phyloP scores from a whole-genome alignment of 1,284 basidiomycete genomes.

The Microbotryomycetes sp. region DNA sequence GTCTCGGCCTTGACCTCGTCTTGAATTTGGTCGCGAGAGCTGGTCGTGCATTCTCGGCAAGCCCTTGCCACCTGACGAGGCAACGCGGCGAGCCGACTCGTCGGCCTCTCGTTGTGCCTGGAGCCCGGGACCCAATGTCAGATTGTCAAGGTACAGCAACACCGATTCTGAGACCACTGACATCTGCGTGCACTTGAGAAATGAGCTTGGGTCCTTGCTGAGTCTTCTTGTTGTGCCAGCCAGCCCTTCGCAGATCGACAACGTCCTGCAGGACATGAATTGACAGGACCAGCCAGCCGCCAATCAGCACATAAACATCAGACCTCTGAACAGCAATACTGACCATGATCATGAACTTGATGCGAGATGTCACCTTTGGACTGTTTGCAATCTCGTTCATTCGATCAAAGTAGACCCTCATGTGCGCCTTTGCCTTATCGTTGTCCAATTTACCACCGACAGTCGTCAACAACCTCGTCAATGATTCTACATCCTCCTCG shows the following conservation, averaged over 20 bases:
- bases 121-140: slow-evolving; percentile 15
- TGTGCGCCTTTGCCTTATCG: slow-evolving; percentile 69
- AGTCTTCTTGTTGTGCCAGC: slow-evolving; percentile 70
- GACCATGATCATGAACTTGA: slow-evolving; percentile 92
- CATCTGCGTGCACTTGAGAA: slow-evolving; percentile 79
- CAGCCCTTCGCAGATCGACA: slow-evolving; percentile 74
- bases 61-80: slow-evolving; percentile 45
- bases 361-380: slow-evolving; percentile 68
- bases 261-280: slow-evolving; percentile 56
- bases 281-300: slow-evolving; percentile 1
- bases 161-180: slow-evolving; percentile 46
- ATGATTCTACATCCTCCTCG: slow-evolving; percentile 94
- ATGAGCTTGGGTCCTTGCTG: slow-evolving; percentile 77
- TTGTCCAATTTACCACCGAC: slow-evolving; percentile 73
- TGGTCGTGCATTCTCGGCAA: slow-evolving; percentile 42
- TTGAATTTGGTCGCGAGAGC: slow-evolving; percentile 72
- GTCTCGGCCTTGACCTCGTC: slow-evolving; percentile 71
- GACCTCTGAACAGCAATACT: slow-evolving; percentile 35
- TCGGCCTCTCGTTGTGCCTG: slow-evolving; percentile 66
- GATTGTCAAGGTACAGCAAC: neutral
- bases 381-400: slow-evolving; percentile 75
- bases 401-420: slow-evolving; percentile 87
- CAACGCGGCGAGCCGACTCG: slow-evolving; percentile 52
- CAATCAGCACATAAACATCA: neutral
- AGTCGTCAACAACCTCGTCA: slow-evolving; percentile 85